Percentiles rank a stretch among this genome's conserved stretches.
Evolutionary conservation across 805 yeast species (phyloP).

Genomic region (Metschnikowia cubensis): DNA sequence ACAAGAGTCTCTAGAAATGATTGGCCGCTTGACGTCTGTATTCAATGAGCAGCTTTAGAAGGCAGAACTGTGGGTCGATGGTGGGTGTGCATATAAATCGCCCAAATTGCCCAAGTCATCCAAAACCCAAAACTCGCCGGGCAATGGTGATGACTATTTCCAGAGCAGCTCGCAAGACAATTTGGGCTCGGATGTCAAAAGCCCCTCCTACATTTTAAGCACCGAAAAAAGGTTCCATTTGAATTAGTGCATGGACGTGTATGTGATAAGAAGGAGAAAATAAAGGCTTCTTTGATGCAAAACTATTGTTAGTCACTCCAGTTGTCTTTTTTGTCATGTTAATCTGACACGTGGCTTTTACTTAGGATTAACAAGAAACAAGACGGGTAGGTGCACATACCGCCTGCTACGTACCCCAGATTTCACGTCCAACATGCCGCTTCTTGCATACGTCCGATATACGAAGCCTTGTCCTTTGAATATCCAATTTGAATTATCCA

Average conservation of each 20-base stretch:
- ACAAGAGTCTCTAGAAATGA: conserved; percentile 84
- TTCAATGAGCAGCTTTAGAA: conserved; percentile 80
- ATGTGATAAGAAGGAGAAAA: too few relatives aligned
- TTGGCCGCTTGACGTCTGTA: conserved; percentile 73
- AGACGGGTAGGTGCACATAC: not conserved
- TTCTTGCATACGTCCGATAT: not conserved
- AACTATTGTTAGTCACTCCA: too few relatives aligned
- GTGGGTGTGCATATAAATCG: conserved; percentile 15
- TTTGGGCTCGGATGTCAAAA: not conserved
- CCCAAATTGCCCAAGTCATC: not conserved
- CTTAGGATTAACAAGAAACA: not conserved
- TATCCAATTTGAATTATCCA: too few relatives aligned
- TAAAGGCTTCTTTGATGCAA: too few relatives aligned
- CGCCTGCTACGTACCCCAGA: not conserved
- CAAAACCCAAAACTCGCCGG: not conserved
- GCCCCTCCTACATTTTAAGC: not conserved
- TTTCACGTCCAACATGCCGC: not conserved
- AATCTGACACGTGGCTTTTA: not conserved
- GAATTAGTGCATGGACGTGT: not conserved
- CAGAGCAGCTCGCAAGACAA: not conserved
- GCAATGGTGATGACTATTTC: not conserved
- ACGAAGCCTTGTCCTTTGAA: too few relatives aligned
- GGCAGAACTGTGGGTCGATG: conserved; percentile 79
- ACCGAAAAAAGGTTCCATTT: not conserved
- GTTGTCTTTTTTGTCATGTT: too few relatives aligned